A percentile compares a stretch with the other conserved stretches of the same genome.
phyloP scores from a whole-genome alignment of 139 green algal genomes.

The Chlamydomonas eustigma region DNA sequence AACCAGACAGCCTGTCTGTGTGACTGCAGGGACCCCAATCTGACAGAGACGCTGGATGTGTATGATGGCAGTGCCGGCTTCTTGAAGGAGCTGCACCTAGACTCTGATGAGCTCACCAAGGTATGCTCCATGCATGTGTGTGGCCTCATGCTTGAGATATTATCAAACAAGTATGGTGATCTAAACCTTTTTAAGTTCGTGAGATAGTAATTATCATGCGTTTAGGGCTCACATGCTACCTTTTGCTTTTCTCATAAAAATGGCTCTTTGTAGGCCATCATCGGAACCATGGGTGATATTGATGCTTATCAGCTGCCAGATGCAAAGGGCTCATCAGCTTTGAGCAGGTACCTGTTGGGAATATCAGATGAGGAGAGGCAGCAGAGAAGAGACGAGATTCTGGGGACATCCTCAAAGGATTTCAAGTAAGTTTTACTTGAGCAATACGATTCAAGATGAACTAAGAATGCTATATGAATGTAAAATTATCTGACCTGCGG shows the following conservation, averaged over 20 bases:
- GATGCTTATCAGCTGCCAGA: slow-evolving; percentile 40
- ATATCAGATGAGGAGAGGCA: slow-evolving; percentile 93
- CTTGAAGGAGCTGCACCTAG: slow-evolving; percentile 74
- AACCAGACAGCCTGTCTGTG: too few species aligned
- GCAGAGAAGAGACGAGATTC: slow-evolving; percentile 82
- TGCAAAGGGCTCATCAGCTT: slow-evolving; percentile 50
- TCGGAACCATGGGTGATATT: slow-evolving; percentile 51
- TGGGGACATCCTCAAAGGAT: slow-evolving; percentile 71
- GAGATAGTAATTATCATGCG: too few species aligned
- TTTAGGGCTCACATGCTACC: too few species aligned
- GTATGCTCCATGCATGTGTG: slow-evolving; percentile 15
- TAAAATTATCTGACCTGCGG: too few species aligned
- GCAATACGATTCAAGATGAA: too few species aligned
- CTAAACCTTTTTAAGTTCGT: too few species aligned
- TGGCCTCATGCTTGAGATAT: neutral
- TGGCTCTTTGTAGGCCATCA: slow-evolving; percentile 55
- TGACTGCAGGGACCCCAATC: slow-evolving; percentile 84
- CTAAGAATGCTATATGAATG: too few species aligned
- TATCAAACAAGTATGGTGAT: neutral
- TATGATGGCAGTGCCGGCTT: slow-evolving; percentile 87
- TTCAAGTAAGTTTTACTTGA: slow-evolving; percentile 62
- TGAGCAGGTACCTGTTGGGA: slow-evolving; percentile 88
- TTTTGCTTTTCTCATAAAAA: too few species aligned
- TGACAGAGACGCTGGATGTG: slow-evolving; percentile 84
- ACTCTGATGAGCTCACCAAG: slow-evolving; percentile 84